Evolutionary conservation across 345 rosid species (phyloP).

Genomic region (Lenwebbia sp.): DNA sequence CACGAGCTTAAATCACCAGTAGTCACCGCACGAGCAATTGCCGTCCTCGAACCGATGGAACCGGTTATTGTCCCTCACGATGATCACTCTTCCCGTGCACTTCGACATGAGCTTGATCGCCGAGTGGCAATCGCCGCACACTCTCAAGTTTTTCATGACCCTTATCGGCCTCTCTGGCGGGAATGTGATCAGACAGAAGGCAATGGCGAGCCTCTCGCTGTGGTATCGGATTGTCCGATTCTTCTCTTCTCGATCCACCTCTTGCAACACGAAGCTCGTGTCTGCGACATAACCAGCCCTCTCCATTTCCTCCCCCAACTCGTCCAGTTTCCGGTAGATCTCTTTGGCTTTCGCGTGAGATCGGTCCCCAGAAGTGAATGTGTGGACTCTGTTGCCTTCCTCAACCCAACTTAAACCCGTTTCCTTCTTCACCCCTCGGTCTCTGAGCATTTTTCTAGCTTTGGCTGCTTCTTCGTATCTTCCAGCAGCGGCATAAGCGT

Average conservation of each 20-base stretch:
- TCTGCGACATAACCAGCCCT: slow-evolving; percentile 77
- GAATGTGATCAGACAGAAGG: slow-evolving; percentile 59
- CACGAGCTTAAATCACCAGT: slow-evolving; percentile 42
- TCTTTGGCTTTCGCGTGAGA: slow-evolving; percentile 37
- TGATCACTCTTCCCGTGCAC: slow-evolving; percentile 69
- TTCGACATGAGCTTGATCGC: slow-evolving; percentile 78
- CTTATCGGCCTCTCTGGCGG: slow-evolving; percentile 56
- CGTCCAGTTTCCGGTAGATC: slow-evolving; percentile 68
- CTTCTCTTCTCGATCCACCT: slow-evolving; percentile 69
- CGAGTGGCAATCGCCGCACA: slow-evolving; percentile 85
- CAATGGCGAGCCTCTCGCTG: slow-evolving; percentile 77
- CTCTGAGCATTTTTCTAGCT: slow-evolving; percentile 72
- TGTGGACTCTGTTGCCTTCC: slow-evolving; percentile 75
- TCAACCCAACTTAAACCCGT: slow-evolving; percentile 94
- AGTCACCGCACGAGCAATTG: slow-evolving; percentile 79
- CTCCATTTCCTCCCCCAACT: slow-evolving; percentile 72
- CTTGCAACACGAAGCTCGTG: slow-evolving; percentile 66
- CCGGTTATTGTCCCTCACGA: slow-evolving; percentile 72
- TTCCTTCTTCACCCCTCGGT: slow-evolving; percentile 75
- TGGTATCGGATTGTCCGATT: slow-evolving; percentile 59
- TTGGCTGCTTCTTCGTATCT: slow-evolving; percentile 80
- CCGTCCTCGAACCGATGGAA: slow-evolving; percentile 84
- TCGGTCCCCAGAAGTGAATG: slow-evolving; percentile 76
- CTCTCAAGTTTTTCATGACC: slow-evolving; percentile 75
- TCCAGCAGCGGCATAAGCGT: slow-evolving; percentile 87